Evolutionary conservation across 495 filamentous ascomycete species (phyloP).

Genomic region (Collariella sp.): DNA sequence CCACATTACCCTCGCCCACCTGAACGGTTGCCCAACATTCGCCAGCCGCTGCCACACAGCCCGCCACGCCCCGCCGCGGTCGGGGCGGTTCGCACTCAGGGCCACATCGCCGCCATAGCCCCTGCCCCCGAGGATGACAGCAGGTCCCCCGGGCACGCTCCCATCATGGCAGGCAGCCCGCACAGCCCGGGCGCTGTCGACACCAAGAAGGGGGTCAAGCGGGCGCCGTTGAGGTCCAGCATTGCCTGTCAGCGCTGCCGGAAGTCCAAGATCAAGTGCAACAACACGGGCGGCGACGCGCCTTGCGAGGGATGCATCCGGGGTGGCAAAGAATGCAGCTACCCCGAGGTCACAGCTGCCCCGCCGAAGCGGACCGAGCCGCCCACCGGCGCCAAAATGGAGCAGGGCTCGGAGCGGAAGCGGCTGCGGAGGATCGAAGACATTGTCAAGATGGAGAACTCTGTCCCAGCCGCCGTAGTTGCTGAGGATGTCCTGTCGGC

Average conservation of each 20-base stretch:
- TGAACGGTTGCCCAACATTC: conserved; percentile 19
- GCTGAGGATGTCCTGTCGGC: conserved; percentile 44
- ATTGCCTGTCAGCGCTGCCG: conserved; percentile 74
- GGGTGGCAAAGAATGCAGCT: conserved; percentile 68
- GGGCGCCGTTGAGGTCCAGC: conserved; percentile 60
- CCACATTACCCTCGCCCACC: conserved; percentile 4
- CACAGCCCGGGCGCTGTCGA: conserved; percentile 27
- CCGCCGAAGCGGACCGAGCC: conserved; percentile 51
- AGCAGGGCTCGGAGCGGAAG: conserved; percentile 55
- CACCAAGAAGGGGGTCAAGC: conserved; percentile 41
- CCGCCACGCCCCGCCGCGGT: conserved; percentile 19
- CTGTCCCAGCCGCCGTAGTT: conserved; percentile 23
- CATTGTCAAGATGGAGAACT: conserved; percentile 33
- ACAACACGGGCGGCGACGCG: conserved; percentile 58
- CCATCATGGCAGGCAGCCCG: conserved; percentile 25
- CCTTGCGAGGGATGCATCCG: conserved; percentile 72
- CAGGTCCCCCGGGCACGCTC: conserved; percentile 8
- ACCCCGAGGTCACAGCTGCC: conserved; percentile 52
- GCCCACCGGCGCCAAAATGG: conserved; percentile 41
- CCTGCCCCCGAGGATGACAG: conserved; percentile 22
- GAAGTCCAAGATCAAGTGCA: conserved; percentile 74
- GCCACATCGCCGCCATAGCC: not conserved
- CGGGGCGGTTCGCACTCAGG: conserved; percentile 17
- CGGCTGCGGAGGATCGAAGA: conserved; percentile 49
- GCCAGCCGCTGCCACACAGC: conserved; percentile 26